These are phyloP conservation scores for Tolypocladium ophioglossoides DNA, from an alignment of 2,329 filamentous ascomycete genomes.

Conservation along the genomic window DNA sequence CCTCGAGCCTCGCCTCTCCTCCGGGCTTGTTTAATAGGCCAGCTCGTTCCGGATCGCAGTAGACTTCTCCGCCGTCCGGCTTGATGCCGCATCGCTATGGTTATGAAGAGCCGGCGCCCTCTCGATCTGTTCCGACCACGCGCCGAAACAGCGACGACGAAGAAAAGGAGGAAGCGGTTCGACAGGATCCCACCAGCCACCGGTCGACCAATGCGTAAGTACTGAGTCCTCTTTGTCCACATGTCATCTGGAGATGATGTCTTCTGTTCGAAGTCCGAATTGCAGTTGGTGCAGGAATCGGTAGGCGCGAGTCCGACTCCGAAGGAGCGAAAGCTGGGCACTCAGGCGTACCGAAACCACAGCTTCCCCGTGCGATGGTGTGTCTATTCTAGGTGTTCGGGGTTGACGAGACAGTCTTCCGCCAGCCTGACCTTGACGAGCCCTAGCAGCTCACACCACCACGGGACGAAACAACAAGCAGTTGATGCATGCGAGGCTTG, in stretches of 20 bases:
- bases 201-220: constrained; percentile 74
- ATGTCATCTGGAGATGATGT: constrained; percentile 3
- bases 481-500: not conserved
- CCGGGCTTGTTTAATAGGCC: constrained; percentile 65
- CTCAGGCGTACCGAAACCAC: not conserved
- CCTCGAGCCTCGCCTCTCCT: constrained; percentile 75
- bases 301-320: not conserved
- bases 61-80: constrained; percentile 65
- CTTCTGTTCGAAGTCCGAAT: not conserved
- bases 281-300: not conserved
- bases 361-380: not conserved
- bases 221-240: constrained; percentile 1
- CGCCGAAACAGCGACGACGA: constrained; percentile 87
- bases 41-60: constrained; percentile 65
- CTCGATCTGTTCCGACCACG: constrained; percentile 77
- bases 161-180: constrained; percentile 68
- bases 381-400: not conserved
- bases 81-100: constrained; percentile 48
- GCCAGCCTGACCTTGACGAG: not conserved
- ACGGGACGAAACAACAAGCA: not conserved
- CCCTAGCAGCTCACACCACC: not conserved
- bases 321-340: not conserved
- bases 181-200: constrained; percentile 59
- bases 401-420: not conserved
- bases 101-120: constrained; percentile 48